These are phyloP conservation scores for Kondoa malvinella DNA, from an alignment of 768 basidiomycete species.

Conservation along the genomic window DNA sequence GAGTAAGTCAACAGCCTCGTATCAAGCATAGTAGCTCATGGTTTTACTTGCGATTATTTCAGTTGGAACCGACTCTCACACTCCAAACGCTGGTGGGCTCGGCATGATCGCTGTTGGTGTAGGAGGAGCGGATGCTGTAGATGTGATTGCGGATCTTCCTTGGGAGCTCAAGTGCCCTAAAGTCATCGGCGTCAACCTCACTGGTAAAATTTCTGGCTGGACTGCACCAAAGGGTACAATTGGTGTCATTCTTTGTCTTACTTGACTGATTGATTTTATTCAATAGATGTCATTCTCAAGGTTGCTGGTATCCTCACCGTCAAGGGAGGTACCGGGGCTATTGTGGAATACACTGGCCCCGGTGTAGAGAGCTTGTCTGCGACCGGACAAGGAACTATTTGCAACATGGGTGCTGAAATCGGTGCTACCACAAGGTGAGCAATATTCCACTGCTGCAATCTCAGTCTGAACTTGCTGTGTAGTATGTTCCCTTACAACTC, in stretches of 20 bases:
- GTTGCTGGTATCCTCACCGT: conserved; percentile 95
- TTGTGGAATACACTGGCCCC: conserved; percentile 88
- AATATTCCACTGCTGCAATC: not conserved
- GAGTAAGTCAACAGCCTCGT: no score
- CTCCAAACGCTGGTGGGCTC: conserved; percentile 96
- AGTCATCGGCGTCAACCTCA: conserved; percentile 92
- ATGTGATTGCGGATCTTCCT: conserved; percentile 93
- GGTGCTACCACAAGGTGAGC: conserved; percentile 33
- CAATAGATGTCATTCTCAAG: conserved; percentile 78
- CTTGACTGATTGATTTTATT: no score
- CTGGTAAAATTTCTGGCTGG: conserved; percentile 90
- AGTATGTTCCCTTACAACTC: conserved; percentile 89
- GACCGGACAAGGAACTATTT: conserved; percentile 98
- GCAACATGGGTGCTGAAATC: conserved; percentile 99
- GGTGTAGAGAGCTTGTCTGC: conserved; percentile 90
- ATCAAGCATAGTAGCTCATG: no score
- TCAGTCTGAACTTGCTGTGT: conserved; percentile 25
- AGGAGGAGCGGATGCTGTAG: conserved; percentile 96
- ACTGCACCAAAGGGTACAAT: conserved; percentile 79
- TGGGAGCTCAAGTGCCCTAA: conserved; percentile 99
- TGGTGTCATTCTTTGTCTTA: not conserved
- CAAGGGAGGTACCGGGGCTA: conserved; percentile 97
- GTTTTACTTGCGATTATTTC: no score
- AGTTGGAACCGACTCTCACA: conserved; percentile 98
- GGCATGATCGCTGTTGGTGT: conserved; percentile 99